These are phyloP conservation scores for Nidularia sp. DNA, from an alignment of 768 basidiomycete species.

Conservation along the genomic window DNA sequence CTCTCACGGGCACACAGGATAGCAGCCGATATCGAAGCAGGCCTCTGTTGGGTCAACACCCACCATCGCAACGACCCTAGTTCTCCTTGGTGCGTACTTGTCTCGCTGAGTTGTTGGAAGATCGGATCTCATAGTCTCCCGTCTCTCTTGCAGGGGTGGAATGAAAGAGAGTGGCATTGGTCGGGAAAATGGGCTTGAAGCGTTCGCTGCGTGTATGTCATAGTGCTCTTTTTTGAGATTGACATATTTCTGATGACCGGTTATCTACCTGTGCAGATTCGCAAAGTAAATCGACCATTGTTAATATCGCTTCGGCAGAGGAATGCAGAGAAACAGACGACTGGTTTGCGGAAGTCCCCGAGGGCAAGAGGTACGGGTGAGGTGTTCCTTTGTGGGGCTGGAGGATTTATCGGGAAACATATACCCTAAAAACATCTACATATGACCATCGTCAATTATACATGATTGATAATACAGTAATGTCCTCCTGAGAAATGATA, in stretches of 20 bases:
- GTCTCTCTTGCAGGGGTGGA: conserved; percentile 61
- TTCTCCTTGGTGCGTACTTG: conserved; percentile 67
- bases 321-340: conserved; percentile 62
- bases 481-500: not conserved
- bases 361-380: conserved; percentile 65
- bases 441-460: not conserved
- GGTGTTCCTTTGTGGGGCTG: not conserved
- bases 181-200: conserved; percentile 81
- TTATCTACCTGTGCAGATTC: conserved; percentile 47
- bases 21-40: conserved; percentile 64
- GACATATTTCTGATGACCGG: not conserved
- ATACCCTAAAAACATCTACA: not conserved
- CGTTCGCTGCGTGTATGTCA: conserved; percentile 69
- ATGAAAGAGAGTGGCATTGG: conserved; percentile 91
- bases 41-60: conserved; percentile 85
- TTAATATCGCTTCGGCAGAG: conserved; percentile 64
- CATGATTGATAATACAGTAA: not conserved
- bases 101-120: not conserved
- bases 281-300: conserved; percentile 78
- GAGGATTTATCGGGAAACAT: not conserved
- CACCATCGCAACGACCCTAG: conserved; percentile 89
- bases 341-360: conserved; percentile 66
- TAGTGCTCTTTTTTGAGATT: not conserved
- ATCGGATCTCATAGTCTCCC: not conserved
- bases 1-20: conserved; percentile 75